phyloP scores from a whole-genome alignment of 1,284 basidiomycete species.

The Agroathelia rolfsii region DNA sequence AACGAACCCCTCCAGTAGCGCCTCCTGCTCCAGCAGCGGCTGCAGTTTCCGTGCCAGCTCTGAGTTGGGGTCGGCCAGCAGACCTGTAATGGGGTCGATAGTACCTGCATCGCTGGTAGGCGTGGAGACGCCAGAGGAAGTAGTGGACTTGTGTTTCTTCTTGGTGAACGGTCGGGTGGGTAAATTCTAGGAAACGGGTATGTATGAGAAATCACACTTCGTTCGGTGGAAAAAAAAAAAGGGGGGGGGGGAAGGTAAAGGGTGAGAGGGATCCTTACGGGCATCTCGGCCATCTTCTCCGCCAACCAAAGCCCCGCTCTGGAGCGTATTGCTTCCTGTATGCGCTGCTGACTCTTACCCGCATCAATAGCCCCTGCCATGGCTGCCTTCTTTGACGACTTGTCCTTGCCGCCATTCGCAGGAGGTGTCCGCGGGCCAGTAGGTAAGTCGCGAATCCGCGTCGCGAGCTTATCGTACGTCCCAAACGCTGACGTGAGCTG shows the following conservation, averaged over 20 bases:
- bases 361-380: conserved; percentile 39
- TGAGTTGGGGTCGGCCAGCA: conserved; percentile 50
- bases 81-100: too few relatives aligned
- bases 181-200: too few relatives aligned
- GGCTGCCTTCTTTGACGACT: too few relatives aligned
- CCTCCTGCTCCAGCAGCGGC: conserved; percentile 85
- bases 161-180: too few relatives aligned
- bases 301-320: conserved; percentile 79
- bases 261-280: conserved; percentile 31
- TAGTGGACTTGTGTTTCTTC: conserved; percentile 26
- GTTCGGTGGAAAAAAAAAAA: conserved; percentile 4
- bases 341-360: conserved; percentile 70
- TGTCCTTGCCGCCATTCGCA: too few relatives aligned
- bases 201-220: too few relatives aligned
- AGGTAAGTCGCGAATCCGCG: conserved; percentile 73
- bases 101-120: conserved; percentile 15
- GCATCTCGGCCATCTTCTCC: conserved; percentile 80
- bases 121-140: conserved; percentile 12
- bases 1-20: conserved; percentile 73
- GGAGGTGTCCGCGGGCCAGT: too few relatives aligned
- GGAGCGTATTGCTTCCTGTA: conserved; percentile 75
- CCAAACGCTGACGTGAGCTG: conserved; percentile 75
- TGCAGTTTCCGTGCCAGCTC: conserved; percentile 66
- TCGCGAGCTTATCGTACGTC: conserved; percentile 83
- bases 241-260: conserved; percentile 6